Evolutionary conservation across 2,329 filamentous ascomycete species (phyloP), one percentile per base, ranked within the genome.

Genomic region (Sporothrix brasiliensis): DNA sequence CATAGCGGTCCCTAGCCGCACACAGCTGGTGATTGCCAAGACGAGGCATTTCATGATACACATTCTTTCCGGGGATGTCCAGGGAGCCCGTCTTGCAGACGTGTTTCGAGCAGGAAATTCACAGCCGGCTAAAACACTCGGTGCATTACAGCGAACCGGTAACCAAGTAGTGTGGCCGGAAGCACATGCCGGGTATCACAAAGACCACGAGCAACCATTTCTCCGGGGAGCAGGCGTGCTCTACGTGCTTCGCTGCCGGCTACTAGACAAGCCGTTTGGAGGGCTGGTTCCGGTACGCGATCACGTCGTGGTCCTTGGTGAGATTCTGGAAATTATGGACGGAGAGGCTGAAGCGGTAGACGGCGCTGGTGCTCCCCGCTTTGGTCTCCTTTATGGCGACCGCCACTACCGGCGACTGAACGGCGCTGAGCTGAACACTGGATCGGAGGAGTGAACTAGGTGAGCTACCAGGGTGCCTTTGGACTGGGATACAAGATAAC

Each of bases 1-100:
- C 78, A 81, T 88, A 65, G 82, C 82, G 30, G 81, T 83, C 39
- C 86, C 86, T 24, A 87, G 85, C 76, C 82, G 84, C 14, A 88
- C 86, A 14, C 79, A 86, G 30, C 81, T 85, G 70, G 86, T 86
- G 10, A 81, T 89, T 27, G 72, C 76, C 75, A 16, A 82, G 79
- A n/a, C 70, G 56, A 74, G 81, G 0, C 75, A 74, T 16, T 88
- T 88, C 76, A 87, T 87, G 70, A 81, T 88, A 16, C 87, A 89
- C 72, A 76, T 88, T 6, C 81, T 88, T 0, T 77, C 81, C 0
- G 84, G 82, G 5, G 82, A 85, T 52, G 77, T 76, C 5, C 74
- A 77, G 0, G 87, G 86, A 13, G 86, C 83, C 6, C 76, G 77
- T 6, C 79, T 88, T 3, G 86, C 87, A 0, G 81, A 84, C 67